phyloP scores from a whole-genome alignment of 805 yeast species.

The Saccharomycopsis sp. region DNA sequence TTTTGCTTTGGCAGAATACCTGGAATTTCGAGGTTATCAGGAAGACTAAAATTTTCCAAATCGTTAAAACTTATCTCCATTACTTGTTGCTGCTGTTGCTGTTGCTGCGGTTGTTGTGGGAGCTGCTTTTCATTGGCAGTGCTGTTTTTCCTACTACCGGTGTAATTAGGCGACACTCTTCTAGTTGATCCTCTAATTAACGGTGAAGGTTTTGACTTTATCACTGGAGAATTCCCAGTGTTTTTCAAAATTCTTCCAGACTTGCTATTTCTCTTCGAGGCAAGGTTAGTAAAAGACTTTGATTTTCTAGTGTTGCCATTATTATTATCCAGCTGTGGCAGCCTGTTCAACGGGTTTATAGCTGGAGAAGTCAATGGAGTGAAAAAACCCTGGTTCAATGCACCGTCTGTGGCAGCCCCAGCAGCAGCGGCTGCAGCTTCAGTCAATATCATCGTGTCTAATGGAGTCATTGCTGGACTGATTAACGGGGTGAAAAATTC shows the following conservation, averaged over 20 bases:
- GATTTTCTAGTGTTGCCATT: background rate
- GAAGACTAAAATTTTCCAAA: slow-evolving; percentile 14
- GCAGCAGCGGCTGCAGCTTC: slow-evolving; percentile 2
- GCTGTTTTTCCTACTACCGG: background rate
- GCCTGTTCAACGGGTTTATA: slow-evolving; percentile 42
- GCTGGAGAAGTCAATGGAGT: slow-evolving; percentile 78
- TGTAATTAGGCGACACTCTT: background rate
- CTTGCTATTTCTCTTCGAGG: background rate
- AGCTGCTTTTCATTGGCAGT: background rate
- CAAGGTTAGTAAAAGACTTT: background rate
- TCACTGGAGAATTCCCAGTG: slow-evolving; percentile 15
- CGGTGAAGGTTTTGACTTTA: slow-evolving; percentile 13
- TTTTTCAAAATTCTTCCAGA: slow-evolving; percentile 14
- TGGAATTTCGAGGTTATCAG: slow-evolving; percentile 12
- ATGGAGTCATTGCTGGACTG: slow-evolving; percentile 69
- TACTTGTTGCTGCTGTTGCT: background rate
- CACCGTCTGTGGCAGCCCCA: background rate
- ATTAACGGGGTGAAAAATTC: slow-evolving; percentile 63
- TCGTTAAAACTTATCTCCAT: slow-evolving; percentile 8
- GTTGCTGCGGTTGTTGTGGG: background rate
- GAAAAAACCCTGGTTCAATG: slow-evolving; percentile 49
- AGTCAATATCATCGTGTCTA: slow-evolving; percentile 29
- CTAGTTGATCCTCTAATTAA: background rate
- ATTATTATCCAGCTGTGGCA: background rate
- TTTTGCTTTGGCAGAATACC: background rate